Evolutionary conservation across 768 basidiomycete species (phyloP), one percentile per base, ranked within the genome.

Genomic region (Mycena rebaudengoi): DNA sequence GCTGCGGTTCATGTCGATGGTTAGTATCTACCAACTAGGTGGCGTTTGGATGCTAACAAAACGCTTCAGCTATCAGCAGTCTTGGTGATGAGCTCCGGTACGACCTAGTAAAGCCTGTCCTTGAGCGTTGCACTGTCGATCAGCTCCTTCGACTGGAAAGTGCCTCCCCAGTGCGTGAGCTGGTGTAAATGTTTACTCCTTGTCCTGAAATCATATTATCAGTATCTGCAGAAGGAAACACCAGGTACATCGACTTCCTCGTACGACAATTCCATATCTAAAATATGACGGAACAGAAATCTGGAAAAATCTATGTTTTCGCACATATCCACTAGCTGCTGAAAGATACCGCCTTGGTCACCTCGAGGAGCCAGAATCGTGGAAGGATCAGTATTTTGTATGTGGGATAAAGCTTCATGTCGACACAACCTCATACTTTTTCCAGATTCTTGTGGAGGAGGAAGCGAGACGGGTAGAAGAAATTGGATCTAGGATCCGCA

Each of bases 311-410:
- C 76, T 91, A 32, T 93, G 89, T 75, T 83, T 84, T 75, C 82
- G 82, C 71, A 82, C 83, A 52, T 91, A 86, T 74, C 85, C 86
- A 44, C 77, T 85, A 61, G 80, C 83, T 44, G 78, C 80, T 56
- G 83, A 87, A 68, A 80, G 80, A 55, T 86, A 84, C 70, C 68
- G 74, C 52, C 71, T 71, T 44, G 77, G 77, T 60, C 73, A 78
- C 29, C 74, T 79, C 30, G 74, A 79, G 60, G 83, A 83, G 59
- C 85, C 85, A 29, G 81, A 83, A 25, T 88, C 87, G 28, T 94
- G 91, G 92, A 87, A 83, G 68, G 85, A 87, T 49, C 83, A 86
- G 52, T 92, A 85, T 69, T 90, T 86, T 69, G 92, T 92, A 71
- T 53, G 90, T 76, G 14, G 14, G 10, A 28, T 43, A 53, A 16